Percentiles rank a stretch among this genome's conserved stretches.
phyloP scores from a whole-genome alignment of 345 rosid species.

The Aegle marmelos region DNA sequence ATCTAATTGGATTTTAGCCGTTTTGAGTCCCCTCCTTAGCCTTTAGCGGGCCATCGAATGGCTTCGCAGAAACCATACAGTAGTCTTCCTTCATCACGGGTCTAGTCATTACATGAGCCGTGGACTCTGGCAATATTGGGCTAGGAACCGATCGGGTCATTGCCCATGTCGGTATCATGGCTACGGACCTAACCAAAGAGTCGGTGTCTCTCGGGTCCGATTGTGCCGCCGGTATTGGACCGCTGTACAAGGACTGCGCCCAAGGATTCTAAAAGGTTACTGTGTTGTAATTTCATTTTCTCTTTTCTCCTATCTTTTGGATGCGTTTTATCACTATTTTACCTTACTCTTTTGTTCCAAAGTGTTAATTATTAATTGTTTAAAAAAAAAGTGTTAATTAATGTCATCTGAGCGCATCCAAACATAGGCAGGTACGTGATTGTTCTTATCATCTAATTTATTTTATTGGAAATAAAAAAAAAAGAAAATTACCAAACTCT shows the following conservation, averaged over 20 bases:
- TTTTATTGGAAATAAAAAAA: too few species aligned
- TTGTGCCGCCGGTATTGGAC: slow-evolving; percentile 42
- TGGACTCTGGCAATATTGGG: too few species aligned
- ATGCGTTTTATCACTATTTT: too few species aligned
- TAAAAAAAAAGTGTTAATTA: too few species aligned
- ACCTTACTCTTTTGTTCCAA: too few species aligned
- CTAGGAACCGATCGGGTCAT: slow-evolving; percentile 44
- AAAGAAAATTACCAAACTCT: too few species aligned
- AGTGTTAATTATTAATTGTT: too few species aligned
- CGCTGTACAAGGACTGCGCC: slow-evolving; percentile 50
- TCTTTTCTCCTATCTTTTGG: too few species aligned
- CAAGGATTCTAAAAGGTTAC: slow-evolving; percentile 35
- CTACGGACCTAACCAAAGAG: slow-evolving; percentile 50
- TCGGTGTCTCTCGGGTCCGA: slow-evolving; percentile 41
- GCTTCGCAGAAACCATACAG: slow-evolving; percentile 48
- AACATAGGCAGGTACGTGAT: neutral
- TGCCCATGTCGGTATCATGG: slow-evolving; percentile 63
- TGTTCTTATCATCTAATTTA: neutral
- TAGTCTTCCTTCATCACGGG: slow-evolving; percentile 54
- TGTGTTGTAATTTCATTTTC: too few species aligned
- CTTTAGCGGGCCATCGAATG: slow-evolving; percentile 56
- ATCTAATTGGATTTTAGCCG: neutral
- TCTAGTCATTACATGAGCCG: slow-evolving; percentile 46
- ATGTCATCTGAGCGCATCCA: neutral
- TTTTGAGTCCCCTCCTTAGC: slow-evolving; percentile 35